These are phyloP conservation scores for Penicillium paneum DNA, from an alignment of 2,329 filamentous ascomycete species.

Conservation along the genomic window DNA sequence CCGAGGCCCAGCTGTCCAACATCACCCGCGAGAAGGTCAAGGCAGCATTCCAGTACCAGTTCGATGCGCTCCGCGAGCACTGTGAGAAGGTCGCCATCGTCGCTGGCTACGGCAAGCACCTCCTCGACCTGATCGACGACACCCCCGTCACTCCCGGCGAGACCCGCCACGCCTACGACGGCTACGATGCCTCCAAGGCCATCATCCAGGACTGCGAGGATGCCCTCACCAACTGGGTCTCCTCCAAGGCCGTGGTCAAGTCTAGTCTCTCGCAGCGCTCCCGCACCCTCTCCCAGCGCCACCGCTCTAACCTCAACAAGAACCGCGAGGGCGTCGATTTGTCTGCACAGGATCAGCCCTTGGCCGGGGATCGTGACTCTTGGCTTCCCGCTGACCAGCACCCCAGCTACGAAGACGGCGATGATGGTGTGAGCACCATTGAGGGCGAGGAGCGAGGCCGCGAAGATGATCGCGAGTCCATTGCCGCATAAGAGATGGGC, in stretches of 20 bases:
- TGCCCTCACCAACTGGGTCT: conserved; percentile 94
- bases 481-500: conserved; percentile 17
- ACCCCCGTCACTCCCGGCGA: conserved; percentile 95
- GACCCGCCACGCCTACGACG: conserved; percentile 92
- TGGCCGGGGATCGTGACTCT: conserved; percentile 71
- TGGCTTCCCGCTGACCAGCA: conserved; percentile 74
- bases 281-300: conserved; percentile 81
- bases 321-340: conserved; percentile 76
- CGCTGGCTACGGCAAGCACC: conserved; percentile 94
- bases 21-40: conserved; percentile 99
- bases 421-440: conserved; percentile 34
- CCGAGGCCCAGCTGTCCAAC: conserved; percentile 96
- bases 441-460: conserved; percentile 37
- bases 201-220: conserved; percentile 99
- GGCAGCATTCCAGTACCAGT: conserved; percentile 96
- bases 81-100: conserved; percentile 98
- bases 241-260: conserved; percentile 80
- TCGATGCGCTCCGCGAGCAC: conserved; percentile 94
- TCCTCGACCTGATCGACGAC: conserved; percentile 95
- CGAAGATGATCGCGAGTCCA: conserved; percentile 35
- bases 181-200: conserved; percentile 95
- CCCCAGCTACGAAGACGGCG: conserved; percentile 46
- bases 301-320: conserved; percentile 66
- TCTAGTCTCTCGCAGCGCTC: conserved; percentile 84
- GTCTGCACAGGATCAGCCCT: conserved; percentile 73